Percentiles rank a stretch among this genome's conserved stretches.
phyloP scores from a whole-genome alignment of 805 yeast species.

The Candida hispaniensis region DNA sequence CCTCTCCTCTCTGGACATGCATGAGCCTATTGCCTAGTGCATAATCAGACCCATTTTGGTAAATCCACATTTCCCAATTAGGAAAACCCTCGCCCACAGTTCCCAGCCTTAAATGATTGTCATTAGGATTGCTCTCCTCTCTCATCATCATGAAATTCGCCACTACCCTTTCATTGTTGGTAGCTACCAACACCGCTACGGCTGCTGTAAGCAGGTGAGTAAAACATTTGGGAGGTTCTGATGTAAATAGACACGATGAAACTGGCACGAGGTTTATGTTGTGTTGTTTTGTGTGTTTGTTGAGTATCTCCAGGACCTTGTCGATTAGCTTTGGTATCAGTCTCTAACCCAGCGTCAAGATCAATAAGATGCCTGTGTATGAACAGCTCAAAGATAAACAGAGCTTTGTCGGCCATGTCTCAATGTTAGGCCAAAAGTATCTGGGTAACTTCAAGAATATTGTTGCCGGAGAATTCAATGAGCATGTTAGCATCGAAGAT shows the following conservation, averaged over 20 bases:
- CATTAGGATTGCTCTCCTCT: too few relatives aligned
- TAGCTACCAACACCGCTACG: constrained; percentile 18
- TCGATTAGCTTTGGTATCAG: background rate
- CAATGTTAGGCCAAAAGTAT: constrained; percentile 53
- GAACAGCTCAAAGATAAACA: constrained; percentile 42
- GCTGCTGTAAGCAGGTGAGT: constrained; percentile 30
- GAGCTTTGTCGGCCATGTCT: constrained; percentile 35
- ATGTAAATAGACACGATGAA: constrained; percentile 1
- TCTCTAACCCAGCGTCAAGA: constrained; percentile 39
- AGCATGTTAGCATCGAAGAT: constrained; percentile 28
- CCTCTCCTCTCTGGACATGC: too few relatives aligned
- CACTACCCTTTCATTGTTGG: constrained; percentile 19
- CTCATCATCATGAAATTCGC: constrained; percentile 20
- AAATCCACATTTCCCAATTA: too few relatives aligned
- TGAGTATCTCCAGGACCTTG: background rate
- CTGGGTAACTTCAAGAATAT: constrained; percentile 35
- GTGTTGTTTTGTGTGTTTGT: too few relatives aligned
- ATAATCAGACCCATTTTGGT: too few relatives aligned
- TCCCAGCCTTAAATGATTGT: too few relatives aligned
- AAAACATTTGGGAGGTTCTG: background rate
- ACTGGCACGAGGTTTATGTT: constrained; percentile 5
- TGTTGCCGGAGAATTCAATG: constrained; percentile 9
- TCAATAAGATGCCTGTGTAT: constrained; percentile 48
- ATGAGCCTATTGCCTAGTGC: too few relatives aligned
- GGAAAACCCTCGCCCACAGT: too few relatives aligned